Evolutionary conservation across 345 rosid genomes (phyloP).

Genomic region (Rhizophora apiculata): DNA sequence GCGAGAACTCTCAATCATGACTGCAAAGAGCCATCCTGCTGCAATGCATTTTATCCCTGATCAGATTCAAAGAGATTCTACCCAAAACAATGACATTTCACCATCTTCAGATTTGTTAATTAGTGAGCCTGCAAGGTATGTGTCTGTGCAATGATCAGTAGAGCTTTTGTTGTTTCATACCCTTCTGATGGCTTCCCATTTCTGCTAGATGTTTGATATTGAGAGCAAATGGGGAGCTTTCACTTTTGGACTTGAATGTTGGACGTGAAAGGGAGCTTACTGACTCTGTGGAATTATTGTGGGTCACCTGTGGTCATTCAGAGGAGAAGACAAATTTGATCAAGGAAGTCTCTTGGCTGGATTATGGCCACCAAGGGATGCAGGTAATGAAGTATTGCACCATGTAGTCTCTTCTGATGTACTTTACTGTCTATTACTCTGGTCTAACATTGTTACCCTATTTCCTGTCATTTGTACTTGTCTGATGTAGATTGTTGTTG

Average conservation of each 20-base stretch:
- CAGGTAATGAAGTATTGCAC: constrained; percentile 53
- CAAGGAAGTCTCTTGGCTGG: constrained; percentile 97
- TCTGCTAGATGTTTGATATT: constrained; percentile 77
- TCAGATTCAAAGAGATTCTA: constrained; percentile 56
- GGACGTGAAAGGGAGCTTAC: constrained; percentile 96
- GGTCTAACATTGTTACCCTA: background rate
- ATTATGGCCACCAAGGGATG: constrained; percentile 97
- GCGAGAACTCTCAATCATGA: constrained; percentile 98
- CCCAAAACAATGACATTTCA: constrained; percentile 37
- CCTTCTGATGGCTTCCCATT: constrained; percentile 26
- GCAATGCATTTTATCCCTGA: constrained; percentile 98
- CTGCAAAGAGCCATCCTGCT: constrained; percentile 98
- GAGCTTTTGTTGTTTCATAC: constrained; percentile 15
- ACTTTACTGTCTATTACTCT: constrained; percentile 2
- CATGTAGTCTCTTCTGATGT: constrained; percentile 6
- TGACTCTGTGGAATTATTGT: constrained; percentile 89
- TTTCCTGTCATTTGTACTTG: constrained; percentile 21
- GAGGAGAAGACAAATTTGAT: constrained; percentile 80
- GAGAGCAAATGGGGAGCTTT: constrained; percentile 90
- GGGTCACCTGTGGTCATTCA: constrained; percentile 97
- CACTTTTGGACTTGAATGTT: constrained; percentile 93
- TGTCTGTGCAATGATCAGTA: constrained; percentile 13
- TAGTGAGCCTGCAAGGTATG: constrained; percentile 84
- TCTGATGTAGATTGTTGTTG: constrained; percentile 47
- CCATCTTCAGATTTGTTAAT: constrained; percentile 41